These are phyloP conservation scores for Trypanosoma vivax DNA, from an alignment of 208 protist genomes.

Conservation along the genomic window DNA sequence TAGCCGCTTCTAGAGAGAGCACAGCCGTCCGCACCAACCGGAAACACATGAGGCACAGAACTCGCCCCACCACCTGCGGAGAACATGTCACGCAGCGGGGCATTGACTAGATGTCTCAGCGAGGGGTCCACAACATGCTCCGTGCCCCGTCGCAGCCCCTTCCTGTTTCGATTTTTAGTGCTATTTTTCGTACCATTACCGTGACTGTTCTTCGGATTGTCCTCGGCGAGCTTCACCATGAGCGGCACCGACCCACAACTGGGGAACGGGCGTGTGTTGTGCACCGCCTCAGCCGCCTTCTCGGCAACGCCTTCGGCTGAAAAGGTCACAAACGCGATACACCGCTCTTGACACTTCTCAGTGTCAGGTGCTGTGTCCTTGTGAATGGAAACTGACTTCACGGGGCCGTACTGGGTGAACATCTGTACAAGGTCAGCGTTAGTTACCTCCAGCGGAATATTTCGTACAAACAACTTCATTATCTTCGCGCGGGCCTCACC, in stretches of 20 bases:
- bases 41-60: not conserved
- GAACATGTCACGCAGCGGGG: no score
- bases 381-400: constrained; percentile 56
- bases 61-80: not conserved
- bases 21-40: not conserved
- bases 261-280: constrained; percentile 70
- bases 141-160: no score
- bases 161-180: not conserved
- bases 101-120: no score
- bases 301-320: constrained; percentile 47
- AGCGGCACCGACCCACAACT: constrained; percentile 55
- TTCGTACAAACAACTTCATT: constrained; percentile 79
- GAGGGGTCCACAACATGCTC: no score
- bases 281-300: constrained; percentile 45
- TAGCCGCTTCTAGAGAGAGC: not conserved
- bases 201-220: constrained; percentile 28
- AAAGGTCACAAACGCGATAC: constrained; percentile 78
- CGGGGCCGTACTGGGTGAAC: constrained; percentile 47
- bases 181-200: not conserved
- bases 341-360: constrained; percentile 24
- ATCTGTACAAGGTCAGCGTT: constrained; percentile 28
- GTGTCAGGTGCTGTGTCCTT: constrained; percentile 28
- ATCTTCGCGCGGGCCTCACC: constrained; percentile 61
- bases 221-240: constrained; percentile 81
- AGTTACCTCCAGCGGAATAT: constrained; percentile 66